Evolutionary conservation across 495 filamentous ascomycete genomes (phyloP), one percentile per base, ranked within the genome.

Genomic region (Acidiella bohemica): DNA sequence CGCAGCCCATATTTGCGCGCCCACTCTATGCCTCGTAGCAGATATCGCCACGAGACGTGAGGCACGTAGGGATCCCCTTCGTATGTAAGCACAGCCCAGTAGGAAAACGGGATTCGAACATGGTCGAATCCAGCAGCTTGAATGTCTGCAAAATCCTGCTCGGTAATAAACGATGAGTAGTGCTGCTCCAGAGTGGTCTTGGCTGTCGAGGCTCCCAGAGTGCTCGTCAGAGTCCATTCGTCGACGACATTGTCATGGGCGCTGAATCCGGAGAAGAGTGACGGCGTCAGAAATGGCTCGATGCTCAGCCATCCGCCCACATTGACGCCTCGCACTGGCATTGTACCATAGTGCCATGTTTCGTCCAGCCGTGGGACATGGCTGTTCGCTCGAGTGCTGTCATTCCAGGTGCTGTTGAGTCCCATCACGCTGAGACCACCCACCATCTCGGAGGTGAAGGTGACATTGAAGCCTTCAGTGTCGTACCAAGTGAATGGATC

Each of bases 401-500:
- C 87, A 55, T 95, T 78, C 81, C 86, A 99, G 1, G 74, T 68
- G 2, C 76, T 78, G 50, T 81, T 78, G 8, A 99, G 67, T 2
- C 92, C 92, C 83, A 96, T 96, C 33, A 95, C 50, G 0, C 81
- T 73, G 22, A 99, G 68, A 5, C 80, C 84, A 8, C 90, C 92
- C 1, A 95, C 78, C 0, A 75, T 87, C 25, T 70, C 75, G 50
- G 76, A 72, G 0, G 92, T 99, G 55, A 88, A 99, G 0, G 92
- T 96, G 39, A 92, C 64, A 54, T 99, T 99, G 59, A 96, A 93
- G 51, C 84, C 86, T 2, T 66, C 72, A 1, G 88, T 95, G 48
- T 93, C 82, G 35, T 81, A 80, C 92, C 92, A 99, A 10, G 80
- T 77, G 45, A 84, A 93, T 0, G 92, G 92, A 59, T 99, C 90